phyloP scores from a whole-genome alignment of 2,329 filamentous ascomycete species.

The Epichloe glyceriae region DNA sequence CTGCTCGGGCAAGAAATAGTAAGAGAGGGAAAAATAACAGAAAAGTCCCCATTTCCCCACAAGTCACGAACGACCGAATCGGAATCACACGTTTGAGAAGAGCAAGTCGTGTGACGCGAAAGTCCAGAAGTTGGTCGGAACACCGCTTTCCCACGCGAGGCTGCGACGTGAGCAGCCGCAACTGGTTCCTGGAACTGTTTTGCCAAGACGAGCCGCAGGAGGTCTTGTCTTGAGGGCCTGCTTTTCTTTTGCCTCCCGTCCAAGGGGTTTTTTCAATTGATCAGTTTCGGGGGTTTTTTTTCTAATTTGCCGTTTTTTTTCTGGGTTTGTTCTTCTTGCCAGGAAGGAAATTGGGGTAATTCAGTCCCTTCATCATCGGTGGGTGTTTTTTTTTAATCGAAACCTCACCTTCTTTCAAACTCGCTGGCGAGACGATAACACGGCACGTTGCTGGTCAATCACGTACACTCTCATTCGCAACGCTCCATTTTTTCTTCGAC shows the following conservation, averaged over 20 bases:
- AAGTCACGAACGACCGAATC: not conserved
- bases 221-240: too few species aligned
- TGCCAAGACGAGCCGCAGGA: not conserved
- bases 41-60: not conserved
- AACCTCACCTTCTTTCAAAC: not conserved
- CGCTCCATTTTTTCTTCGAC: not conserved
- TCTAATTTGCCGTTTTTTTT: not conserved
- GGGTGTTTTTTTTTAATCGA: not conserved
- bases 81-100: not conserved
- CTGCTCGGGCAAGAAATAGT: too few species aligned
- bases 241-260: too few species aligned
- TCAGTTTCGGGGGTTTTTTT: not conserved
- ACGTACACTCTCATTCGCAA: not conserved
- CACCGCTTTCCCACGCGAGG: not conserved
- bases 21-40: too few species aligned
- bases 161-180: not conserved
- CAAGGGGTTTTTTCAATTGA: not conserved
- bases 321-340: too few species aligned
- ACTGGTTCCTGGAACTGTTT: not conserved
- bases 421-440: slow-evolving; percentile 1
- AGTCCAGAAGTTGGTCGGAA: not conserved
- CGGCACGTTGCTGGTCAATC: not conserved
- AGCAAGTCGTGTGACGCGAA: not conserved
- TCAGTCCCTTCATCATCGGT: too few species aligned
- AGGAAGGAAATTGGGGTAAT: too few species aligned